phyloP scores from a whole-genome alignment of 495 filamentous ascomycete genomes.

The Xylaria nigripes region DNA sequence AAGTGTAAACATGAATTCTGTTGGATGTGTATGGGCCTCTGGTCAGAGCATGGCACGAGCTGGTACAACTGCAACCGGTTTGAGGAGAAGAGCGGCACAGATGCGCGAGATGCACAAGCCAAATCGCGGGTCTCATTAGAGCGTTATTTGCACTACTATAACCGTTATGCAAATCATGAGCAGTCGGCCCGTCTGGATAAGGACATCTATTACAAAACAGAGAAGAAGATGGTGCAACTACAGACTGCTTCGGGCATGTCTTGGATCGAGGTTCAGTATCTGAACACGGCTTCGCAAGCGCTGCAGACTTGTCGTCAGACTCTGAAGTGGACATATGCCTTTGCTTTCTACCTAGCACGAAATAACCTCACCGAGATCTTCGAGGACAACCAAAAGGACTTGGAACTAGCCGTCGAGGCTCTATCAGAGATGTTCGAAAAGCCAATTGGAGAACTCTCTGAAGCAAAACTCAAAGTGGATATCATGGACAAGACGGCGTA shows the following conservation, averaged over 20 bases:
- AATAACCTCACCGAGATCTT: constrained; percentile 97
- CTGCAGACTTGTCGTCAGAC: constrained; percentile 95
- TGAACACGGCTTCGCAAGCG: constrained; percentile 84
- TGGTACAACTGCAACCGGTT: constrained; percentile 99
- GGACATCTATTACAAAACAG: constrained; percentile 89
- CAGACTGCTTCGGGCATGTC: constrained; percentile 91
- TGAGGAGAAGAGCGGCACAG: constrained; percentile 87
- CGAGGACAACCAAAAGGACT: constrained; percentile 96
- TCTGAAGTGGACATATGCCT: constrained; percentile 98
- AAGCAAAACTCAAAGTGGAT: constrained; percentile 72
- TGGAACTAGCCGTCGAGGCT: constrained; percentile 93
- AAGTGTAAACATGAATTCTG: constrained; percentile 99
- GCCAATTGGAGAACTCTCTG: constrained; percentile 71
- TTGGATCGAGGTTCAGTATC: constrained; percentile 98
- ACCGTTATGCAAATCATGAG: constrained; percentile 97
- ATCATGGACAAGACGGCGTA: constrained; percentile 98
- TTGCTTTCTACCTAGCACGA: constrained; percentile 89
- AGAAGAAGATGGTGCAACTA: constrained; percentile 96
- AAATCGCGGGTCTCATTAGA: constrained; percentile 83
- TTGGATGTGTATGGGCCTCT: constrained; percentile 99
- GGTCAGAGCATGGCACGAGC: constrained; percentile 98
- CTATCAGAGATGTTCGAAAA: constrained; percentile 98
- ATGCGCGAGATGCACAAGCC: constrained; percentile 85
- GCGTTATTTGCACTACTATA: constrained; percentile 96
- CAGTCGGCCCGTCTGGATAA: constrained; percentile 96